phyloP scores from a whole-genome alignment of 164 flowering plant genomes.

The Nymphaea colorata region DNA sequence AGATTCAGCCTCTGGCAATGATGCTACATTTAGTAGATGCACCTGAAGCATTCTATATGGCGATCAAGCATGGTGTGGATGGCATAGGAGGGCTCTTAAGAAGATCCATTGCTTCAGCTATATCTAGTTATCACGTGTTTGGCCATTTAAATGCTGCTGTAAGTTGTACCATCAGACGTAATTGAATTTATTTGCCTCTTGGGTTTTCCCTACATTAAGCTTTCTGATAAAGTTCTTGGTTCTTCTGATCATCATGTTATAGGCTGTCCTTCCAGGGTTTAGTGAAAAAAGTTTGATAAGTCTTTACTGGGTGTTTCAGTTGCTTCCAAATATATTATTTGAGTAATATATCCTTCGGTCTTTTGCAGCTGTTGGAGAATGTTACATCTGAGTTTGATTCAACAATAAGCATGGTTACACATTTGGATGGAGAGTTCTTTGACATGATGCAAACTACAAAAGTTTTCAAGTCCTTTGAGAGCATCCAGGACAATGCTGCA shows the following conservation, averaged over 20 bases:
- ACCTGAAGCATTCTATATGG: constrained; percentile 85
- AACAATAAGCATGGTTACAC: constrained; percentile 59
- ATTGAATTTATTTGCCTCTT: neutral
- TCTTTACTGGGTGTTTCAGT: no score
- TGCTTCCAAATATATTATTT: no score
- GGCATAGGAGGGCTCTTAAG: constrained; percentile 79
- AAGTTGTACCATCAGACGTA: constrained; percentile 5
- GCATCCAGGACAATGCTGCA: constrained; percentile 28
- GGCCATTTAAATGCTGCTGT: constrained; percentile 58
- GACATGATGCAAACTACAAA: constrained; percentile 62
- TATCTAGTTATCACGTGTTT: constrained; percentile 57
- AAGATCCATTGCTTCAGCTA: constrained; percentile 57
- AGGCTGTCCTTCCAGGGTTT: neutral
- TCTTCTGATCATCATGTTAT: neutral
- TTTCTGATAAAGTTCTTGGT: neutral
- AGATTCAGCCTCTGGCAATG: constrained; percentile 62
- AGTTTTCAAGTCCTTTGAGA: constrained; percentile 41
- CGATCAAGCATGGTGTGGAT: constrained; percentile 84
- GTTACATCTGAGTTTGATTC: constrained; percentile 53
- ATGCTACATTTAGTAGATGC: constrained; percentile 77
- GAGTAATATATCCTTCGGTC: neutral
- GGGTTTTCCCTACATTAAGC: neutral
- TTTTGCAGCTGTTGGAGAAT: constrained; percentile 71
- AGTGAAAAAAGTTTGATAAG: no score
- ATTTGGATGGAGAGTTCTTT: constrained; percentile 64